These are phyloP conservation scores for Phaeodactylum tricornutum DNA, from an alignment of 108 stramenopile genomes.

Conservation along the genomic window DNA sequence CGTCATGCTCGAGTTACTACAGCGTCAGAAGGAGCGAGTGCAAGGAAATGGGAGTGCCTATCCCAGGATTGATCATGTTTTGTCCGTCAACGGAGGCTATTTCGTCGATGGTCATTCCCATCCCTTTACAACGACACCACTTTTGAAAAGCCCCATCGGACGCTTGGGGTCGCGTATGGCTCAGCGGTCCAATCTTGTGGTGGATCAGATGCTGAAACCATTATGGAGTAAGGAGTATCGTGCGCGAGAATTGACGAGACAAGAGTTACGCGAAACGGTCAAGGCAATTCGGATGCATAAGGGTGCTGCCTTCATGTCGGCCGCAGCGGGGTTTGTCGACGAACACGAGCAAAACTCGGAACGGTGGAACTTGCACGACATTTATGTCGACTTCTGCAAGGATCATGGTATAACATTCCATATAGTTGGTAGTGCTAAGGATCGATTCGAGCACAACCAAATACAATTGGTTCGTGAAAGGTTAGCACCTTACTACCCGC, in stretches of 20 bases:
- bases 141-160: not conserved
- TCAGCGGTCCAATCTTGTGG: conserved; percentile 3
- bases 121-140: not conserved
- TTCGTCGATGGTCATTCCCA: conserved; percentile 8
- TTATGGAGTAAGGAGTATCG: conserved; percentile 7
- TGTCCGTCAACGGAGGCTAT: conserved; percentile 8
- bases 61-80: conserved; percentile 8
- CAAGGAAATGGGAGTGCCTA: not conserved
- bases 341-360: conserved; percentile 12
- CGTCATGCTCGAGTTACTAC: conserved; percentile 13
- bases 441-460: conserved; percentile 5
- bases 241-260: not conserved
- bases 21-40: conserved; percentile 11
- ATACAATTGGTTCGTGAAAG: conserved; percentile 7
- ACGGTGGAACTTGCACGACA: conserved; percentile 8
- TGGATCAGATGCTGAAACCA: conserved; percentile 3
- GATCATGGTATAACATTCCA: conserved; percentile 4
- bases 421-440: conserved; percentile 9
- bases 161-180: not conserved
- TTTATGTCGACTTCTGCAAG: not conserved
- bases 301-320: not conserved
- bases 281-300: conserved; percentile 5
- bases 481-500: not conserved
- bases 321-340: conserved; percentile 1
- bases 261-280: not conserved